Percentiles rank a stretch among this genome's conserved stretches.
These are phyloP conservation scores for Ciborinia camelliae DNA, from an alignment of 2,329 filamentous ascomycete species.

Conservation along the genomic window DNA sequence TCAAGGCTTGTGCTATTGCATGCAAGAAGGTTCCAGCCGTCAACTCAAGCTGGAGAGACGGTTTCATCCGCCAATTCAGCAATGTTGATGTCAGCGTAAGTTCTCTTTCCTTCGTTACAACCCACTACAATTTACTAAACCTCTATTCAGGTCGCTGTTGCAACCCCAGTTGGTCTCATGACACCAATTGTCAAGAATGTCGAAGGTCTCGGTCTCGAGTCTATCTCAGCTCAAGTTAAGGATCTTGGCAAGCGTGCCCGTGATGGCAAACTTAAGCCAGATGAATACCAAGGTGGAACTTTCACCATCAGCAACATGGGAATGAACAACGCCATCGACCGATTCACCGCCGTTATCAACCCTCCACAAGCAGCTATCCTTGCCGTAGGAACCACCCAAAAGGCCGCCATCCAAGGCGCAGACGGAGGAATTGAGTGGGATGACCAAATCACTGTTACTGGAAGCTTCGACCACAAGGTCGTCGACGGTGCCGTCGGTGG, in stretches of 20 bases:
- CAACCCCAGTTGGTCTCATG: conserved; percentile 90
- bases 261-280: conserved; percentile 97
- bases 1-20: conserved; percentile 89
- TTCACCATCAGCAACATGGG: conserved; percentile 99
- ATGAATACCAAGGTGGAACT: conserved; percentile 98
- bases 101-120: conserved; percentile 40
- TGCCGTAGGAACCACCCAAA: conserved; percentile 89
- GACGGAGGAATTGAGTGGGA: conserved; percentile 91
- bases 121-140: conserved; percentile 10
- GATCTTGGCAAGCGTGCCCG: conserved; percentile 94
- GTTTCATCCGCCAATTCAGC: conserved; percentile 88
- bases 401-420: conserved; percentile 87
- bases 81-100: conserved; percentile 90
- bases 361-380: conserved; percentile 95
- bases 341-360: conserved; percentile 99
- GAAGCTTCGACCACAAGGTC: conserved; percentile 98
- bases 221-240: conserved; percentile 87
- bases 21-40: conserved; percentile 91
- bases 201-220: conserved; percentile 79
- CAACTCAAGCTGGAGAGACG: conserved; percentile 93
- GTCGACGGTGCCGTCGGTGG: conserved; percentile 94
- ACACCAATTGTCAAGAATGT: conserved; percentile 94
- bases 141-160: conserved; percentile 41
- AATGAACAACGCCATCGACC: conserved; percentile 95
- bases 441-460: conserved; percentile 93